These are phyloP conservation scores for Microglena sp. DNA, from an alignment of 139 green algal species.

Conservation along the genomic window DNA sequence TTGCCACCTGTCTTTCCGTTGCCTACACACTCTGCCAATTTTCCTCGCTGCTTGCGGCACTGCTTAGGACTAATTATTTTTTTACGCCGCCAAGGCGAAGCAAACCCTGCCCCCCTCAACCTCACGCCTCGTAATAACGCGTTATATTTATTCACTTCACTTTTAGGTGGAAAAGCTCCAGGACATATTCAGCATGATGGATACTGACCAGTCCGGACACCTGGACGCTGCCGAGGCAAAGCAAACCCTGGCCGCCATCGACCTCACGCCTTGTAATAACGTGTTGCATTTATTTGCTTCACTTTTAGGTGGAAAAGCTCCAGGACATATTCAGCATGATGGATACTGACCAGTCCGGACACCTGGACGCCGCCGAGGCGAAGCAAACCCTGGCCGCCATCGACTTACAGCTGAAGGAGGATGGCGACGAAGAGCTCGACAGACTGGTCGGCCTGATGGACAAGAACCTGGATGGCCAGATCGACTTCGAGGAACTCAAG, in stretches of 20 bases:
- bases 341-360: not conserved
- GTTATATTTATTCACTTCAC: too few species aligned
- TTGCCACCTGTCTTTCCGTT: too few species aligned
- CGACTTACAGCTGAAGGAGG: not conserved
- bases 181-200: not conserved
- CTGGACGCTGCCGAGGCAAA: too few species aligned
- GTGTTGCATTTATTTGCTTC: too few species aligned
- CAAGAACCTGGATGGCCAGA: not conserved
- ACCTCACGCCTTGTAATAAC: too few species aligned
- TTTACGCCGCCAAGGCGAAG: too few species aligned
- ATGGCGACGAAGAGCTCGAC: not conserved
- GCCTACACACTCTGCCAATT: too few species aligned
- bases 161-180: not conserved
- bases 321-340: not conserved
- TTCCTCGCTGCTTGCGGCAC: too few species aligned
- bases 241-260: too few species aligned
- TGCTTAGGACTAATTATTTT: too few species aligned
- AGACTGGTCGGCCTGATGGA: not conserved
- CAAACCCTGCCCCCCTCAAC: too few species aligned
- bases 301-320: not conserved
- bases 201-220: not conserved
- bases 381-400: not conserved
- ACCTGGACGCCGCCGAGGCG: not conserved
- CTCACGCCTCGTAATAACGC: too few species aligned
- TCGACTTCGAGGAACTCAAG: slow-evolving; percentile 8